Percentiles rank a stretch among this genome's conserved stretches.
These are phyloP conservation scores for Tylopilus rubrobrunneus DNA, from an alignment of 768 basidiomycete species.

Conservation along the genomic window DNA sequence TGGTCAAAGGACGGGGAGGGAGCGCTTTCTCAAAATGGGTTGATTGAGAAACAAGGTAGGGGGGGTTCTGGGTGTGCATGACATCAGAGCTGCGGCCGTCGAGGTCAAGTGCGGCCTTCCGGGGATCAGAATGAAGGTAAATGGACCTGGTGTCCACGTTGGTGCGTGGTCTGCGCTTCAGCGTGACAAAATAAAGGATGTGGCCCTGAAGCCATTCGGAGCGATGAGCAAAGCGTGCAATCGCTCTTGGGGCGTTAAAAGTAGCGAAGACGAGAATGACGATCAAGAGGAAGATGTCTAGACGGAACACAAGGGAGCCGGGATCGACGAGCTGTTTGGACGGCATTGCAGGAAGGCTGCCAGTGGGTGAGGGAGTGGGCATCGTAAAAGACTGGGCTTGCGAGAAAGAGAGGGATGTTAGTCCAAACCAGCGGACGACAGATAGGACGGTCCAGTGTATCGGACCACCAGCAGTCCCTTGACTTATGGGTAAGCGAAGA, in stretches of 20 bases:
- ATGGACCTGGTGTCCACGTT: slow-evolving; percentile 14
- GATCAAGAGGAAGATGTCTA: slow-evolving; percentile 45
- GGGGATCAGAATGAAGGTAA: slow-evolving; percentile 11
- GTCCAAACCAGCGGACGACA: slow-evolving; percentile 6
- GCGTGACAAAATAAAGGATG: slow-evolving; percentile 33
- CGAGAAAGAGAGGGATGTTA: neutral
- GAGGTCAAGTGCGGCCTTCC: slow-evolving; percentile 13
- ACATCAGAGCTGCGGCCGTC: slow-evolving; percentile 12
- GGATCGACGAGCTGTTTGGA: neutral
- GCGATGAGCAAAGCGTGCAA: slow-evolving; percentile 46
- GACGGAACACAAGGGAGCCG: slow-evolving; percentile 29
- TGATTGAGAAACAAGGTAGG: slow-evolving; percentile 1
- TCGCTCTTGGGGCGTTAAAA: slow-evolving; percentile 44
- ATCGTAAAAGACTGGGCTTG: slow-evolving; percentile 14
- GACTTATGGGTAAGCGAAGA: no score
- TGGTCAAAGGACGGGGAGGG: slow-evolving; percentile 11
- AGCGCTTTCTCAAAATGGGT: slow-evolving; percentile 12
- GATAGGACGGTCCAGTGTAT: no score
- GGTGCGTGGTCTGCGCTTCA: slow-evolving; percentile 2
- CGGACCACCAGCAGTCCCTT: no score
- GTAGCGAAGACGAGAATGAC: slow-evolving; percentile 38
- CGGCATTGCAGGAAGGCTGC: neutral
- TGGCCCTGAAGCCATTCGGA: slow-evolving; percentile 53
- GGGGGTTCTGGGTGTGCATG: slow-evolving; percentile 1
- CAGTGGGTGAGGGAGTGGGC: neutral